A percentile compares a stretch with the other conserved stretches of the same genome.
Conservation (phyloP, 768 basidiomycete species). For the Baorangia bicolor region DNA sequence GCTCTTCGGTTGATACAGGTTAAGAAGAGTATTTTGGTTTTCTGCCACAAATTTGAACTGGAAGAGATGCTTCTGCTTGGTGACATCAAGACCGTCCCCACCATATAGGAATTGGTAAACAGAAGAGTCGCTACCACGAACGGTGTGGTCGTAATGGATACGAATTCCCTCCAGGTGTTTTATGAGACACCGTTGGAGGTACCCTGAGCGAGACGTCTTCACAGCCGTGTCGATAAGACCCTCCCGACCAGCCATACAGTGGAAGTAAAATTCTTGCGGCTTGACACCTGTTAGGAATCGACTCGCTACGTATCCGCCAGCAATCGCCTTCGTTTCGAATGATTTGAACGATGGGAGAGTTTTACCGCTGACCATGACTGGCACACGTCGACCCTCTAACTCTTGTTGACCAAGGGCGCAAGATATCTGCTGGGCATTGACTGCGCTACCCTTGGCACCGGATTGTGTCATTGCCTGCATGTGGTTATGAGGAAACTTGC, state of each 20-base stretch:
- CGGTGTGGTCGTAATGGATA: constrained; percentile 97
- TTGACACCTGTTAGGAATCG: constrained; percentile 98
- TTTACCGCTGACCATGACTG: constrained; percentile 99
- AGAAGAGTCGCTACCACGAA: constrained; percentile 91
- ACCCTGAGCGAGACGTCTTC: constrained; percentile 97
- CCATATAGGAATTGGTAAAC: constrained; percentile 97
- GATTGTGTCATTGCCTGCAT: constrained; percentile 99
- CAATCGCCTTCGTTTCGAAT: constrained; percentile 97
- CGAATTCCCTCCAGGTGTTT: constrained; percentile 97
- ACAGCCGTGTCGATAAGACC: constrained; percentile 99
- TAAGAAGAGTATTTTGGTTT: constrained; percentile 78
- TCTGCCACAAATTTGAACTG: constrained; percentile 92
- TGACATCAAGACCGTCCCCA: constrained; percentile 94
- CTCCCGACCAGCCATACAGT: constrained; percentile 99
- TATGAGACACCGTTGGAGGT: constrained; percentile 96
- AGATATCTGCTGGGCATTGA: constrained; percentile 98
- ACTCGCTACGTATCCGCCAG: constrained; percentile 97
- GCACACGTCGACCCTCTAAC: constrained; percentile 96
- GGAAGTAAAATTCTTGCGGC: constrained; percentile 99
- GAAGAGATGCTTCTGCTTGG: constrained; percentile 92
- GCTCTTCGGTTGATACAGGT: constrained; percentile 61
- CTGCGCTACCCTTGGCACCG: constrained; percentile 96
- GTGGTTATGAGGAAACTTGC: constrained; percentile 96
- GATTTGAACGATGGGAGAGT: constrained; percentile 95
- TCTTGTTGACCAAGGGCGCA: constrained; percentile 97